A percentile compares a stretch with the other conserved stretches of the same genome.
Evolutionary conservation across 129 eudicot species (phyloP).

Genomic region (Arctium minus): DNA sequence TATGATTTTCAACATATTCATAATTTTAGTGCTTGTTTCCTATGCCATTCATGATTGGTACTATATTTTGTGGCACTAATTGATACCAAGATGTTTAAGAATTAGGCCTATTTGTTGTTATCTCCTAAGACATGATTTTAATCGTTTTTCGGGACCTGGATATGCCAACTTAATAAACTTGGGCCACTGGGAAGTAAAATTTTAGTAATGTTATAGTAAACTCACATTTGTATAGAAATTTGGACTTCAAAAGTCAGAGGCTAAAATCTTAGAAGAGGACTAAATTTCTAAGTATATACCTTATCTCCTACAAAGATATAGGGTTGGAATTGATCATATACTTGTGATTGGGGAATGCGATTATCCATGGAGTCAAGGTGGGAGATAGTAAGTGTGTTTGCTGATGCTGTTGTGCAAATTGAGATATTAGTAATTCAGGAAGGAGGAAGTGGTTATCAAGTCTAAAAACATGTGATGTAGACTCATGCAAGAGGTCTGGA

Average conservation of each 20-base stretch:
- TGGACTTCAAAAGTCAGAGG: not conserved
- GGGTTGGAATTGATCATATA: not conserved
- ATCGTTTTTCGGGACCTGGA: not conserved
- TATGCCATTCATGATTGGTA: not conserved
- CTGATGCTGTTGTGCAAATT: not conserved
- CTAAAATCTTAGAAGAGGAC: not conserved
- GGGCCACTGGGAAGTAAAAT: not conserved
- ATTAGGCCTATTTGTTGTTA: not conserved
- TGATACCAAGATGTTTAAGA: not conserved
- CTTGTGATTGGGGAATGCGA: not conserved
- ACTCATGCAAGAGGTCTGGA: not conserved
- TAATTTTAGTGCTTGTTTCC: not conserved
- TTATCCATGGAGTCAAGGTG: not conserved
- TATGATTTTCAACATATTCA: not conserved
- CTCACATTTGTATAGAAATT: not conserved
- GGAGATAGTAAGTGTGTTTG: not conserved
- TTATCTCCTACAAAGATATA: constrained; percentile 1
- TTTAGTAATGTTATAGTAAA: not conserved
- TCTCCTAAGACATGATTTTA: not conserved
- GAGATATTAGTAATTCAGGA: not conserved
- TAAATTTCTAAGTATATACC: not conserved
- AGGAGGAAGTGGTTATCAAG: not conserved
- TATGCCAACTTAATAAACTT: not conserved
- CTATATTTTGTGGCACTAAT: not conserved
- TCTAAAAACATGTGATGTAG: not conserved